Evolutionary conservation across 169 alveolate genomes (phyloP).

Genomic region (Babesia ovis): DNA sequence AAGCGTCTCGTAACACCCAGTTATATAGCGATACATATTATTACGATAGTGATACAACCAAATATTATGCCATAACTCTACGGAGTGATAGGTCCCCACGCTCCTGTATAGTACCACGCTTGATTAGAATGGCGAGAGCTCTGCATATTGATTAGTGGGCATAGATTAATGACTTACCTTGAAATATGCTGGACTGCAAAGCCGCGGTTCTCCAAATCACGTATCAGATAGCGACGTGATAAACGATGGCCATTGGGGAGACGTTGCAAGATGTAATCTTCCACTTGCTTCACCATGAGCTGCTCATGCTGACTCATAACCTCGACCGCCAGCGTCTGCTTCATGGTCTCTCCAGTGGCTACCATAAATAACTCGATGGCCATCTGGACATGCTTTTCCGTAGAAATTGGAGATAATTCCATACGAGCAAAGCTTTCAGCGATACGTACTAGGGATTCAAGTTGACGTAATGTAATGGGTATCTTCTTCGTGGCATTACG

Average conservation of each 20-base stretch:
- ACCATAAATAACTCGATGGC: slow-evolving; percentile 87
- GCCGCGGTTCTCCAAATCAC: slow-evolving; percentile 79
- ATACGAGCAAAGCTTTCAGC: slow-evolving; percentile 91
- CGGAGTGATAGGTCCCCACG: slow-evolving; percentile 84
- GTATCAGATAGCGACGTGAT: slow-evolving; percentile 74
- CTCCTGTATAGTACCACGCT: slow-evolving; percentile 82
- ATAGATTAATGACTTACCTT: slow-evolving; percentile 49
- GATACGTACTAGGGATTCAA: slow-evolving; percentile 97
- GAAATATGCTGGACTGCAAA: slow-evolving; percentile 72
- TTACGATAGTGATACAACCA: neutral
- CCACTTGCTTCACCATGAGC: slow-evolving; percentile 81
- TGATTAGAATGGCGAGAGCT: slow-evolving; percentile 79
- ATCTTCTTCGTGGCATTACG: slow-evolving; percentile 83
- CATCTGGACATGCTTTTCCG: slow-evolving; percentile 87
- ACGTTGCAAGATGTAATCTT: slow-evolving; percentile 79
- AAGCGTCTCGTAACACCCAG: neutral
- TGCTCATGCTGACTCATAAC: slow-evolving; percentile 82
- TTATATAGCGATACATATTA: neutral
- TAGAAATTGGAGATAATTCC: slow-evolving; percentile 86
- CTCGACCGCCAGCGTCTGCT: slow-evolving; percentile 79
- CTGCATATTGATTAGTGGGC: slow-evolving; percentile 35
- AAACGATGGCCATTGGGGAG: slow-evolving; percentile 83
- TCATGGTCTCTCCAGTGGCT: slow-evolving; percentile 88
- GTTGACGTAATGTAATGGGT: slow-evolving; percentile 98
- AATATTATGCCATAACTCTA: slow-evolving; percentile 53